A percentile compares a stretch with the other conserved stretches of the same genome.
Conservation (phyloP, 352 stramenopile species). For the Globisporangium takayamanum region DNA sequence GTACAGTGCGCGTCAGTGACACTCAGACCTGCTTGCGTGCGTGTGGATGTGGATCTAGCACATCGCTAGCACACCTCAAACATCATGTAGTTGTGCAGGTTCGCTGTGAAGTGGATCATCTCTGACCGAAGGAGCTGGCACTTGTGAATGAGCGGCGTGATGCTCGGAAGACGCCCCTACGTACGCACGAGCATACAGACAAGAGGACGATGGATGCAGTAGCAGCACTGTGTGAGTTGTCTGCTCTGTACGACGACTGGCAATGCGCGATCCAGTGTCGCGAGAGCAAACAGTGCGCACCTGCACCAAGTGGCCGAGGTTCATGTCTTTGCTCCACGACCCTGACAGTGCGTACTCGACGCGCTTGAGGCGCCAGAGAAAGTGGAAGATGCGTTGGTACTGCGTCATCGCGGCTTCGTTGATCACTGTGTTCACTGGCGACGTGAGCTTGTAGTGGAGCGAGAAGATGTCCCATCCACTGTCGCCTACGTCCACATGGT, state of each 20-base stretch:
- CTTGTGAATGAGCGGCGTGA: conserved; percentile 80
- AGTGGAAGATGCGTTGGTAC: conserved; percentile 89
- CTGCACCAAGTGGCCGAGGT: conserved; percentile 91
- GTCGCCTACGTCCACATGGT: conserved; percentile 37
- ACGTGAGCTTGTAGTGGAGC: conserved; percentile 85
- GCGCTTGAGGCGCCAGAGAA: conserved; percentile 88
- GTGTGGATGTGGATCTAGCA: too few species aligned
- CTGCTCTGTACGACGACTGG: too few species aligned
- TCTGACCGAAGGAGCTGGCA: conserved; percentile 94
- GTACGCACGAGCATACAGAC: conserved; percentile 15
- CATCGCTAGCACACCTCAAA: conserved; percentile 80
- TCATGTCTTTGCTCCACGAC: conserved; percentile 97
- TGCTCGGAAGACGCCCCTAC: conserved; percentile 49
- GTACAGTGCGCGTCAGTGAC: neutral
- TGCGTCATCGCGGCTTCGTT: conserved; percentile 77
- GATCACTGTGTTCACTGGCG: conserved; percentile 87
- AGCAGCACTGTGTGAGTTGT: too few species aligned
- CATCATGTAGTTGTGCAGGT: conserved; percentile 98
- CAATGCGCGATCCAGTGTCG: neutral
- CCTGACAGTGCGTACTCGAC: conserved; percentile 91
- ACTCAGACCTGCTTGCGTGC: neutral
- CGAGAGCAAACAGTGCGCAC: conserved; percentile 20
- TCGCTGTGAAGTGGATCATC: conserved; percentile 98
- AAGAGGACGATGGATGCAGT: neutral
- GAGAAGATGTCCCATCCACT: conserved; percentile 94